Base-by-base conservation (phyloP, 768 basidiomycete genomes). In the Rhodotorula toruloides region DNA sequence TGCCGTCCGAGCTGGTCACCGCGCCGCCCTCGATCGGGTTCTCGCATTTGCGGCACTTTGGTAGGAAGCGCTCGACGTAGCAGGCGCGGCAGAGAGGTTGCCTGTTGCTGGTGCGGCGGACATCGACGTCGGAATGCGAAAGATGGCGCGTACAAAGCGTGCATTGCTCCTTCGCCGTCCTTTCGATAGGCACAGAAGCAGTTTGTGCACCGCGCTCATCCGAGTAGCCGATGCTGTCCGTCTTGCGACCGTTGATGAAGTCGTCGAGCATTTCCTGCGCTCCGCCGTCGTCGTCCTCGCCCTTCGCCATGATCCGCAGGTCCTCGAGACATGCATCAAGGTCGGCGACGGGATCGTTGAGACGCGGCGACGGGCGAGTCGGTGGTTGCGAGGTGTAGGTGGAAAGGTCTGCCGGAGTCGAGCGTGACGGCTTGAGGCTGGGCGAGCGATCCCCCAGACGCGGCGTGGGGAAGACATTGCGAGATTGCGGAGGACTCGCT, bases 41-140 rank as follows among this genome's bases (percentile, higher is more conserved):
- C 40, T 31, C 12, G 54, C 74, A 75, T 46, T 71, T 73, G 27
- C 74, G 58, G 49, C 74, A 75, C 54, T 73, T 73, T 12, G 74
- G 74, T 36, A 74, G 63, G 61, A 70, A 75, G 16, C 68, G 49
- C 3, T 67, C 70, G 14, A 72, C 72, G 59, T 68, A 75, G 60
- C 73, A 74, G 2, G 49, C n/a, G 29, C 47, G 46, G 58, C 74
- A 75, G 49, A 75, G 70, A 10, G 57, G 29, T 34, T 64, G 66
- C 13, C 64, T 73, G 55, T 72, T 72, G 34, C 64, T 65, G 49
- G 54, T 25, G 39, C 44, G 42, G 29, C 48, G 53, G 4, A 54
- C 27, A 3, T 60, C 46, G 14, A 37, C 10, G 46, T 25, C 25
- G 0, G 5, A 50, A 13, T 2, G 48, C 17, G 22, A 16, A 22